Conservation (phyloP, 495 filamentous ascomycete genomes). For the Paragyromitra xinjiangensis region DNA sequence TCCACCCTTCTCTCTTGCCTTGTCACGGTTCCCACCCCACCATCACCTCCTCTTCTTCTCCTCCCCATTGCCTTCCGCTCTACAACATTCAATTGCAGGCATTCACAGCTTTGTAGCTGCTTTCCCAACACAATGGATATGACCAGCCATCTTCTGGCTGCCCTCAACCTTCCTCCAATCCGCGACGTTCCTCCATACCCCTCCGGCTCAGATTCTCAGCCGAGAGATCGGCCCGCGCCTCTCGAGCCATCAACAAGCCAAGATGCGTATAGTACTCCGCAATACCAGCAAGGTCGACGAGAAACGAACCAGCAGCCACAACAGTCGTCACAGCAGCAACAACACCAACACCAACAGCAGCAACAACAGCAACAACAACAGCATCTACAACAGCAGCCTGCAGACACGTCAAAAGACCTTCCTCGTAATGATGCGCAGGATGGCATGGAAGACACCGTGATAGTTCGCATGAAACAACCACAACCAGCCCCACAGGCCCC, state of each 20-base stretch:
- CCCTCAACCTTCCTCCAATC: slow-evolving; percentile 56
- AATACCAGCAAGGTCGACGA: slow-evolving; percentile 51
- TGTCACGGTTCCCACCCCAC: slow-evolving; percentile 48
- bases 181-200: slow-evolving; percentile 55
- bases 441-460: slow-evolving; percentile 39
- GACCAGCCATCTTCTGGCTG: slow-evolving; percentile 57
- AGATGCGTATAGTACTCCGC: slow-evolving; percentile 53
- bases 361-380: slow-evolving; percentile 33
- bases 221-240: slow-evolving; percentile 55
- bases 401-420: slow-evolving; percentile 39
- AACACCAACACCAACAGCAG: slow-evolving; percentile 49
- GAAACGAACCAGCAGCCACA: slow-evolving; percentile 53
- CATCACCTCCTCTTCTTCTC: slow-evolving; percentile 45
- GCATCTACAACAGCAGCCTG: slow-evolving; percentile 27
- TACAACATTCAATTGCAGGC: slow-evolving; percentile 39
- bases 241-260: slow-evolving; percentile 53
- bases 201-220: slow-evolving; percentile 49
- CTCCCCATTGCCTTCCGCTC: not conserved
- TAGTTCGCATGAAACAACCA: slow-evolving; percentile 42
- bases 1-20: slow-evolving; percentile 46
- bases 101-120: slow-evolving; percentile 33
- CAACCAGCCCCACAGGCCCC: slow-evolving; percentile 47
- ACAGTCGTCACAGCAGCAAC: slow-evolving; percentile 32
- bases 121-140: slow-evolving; percentile 47
- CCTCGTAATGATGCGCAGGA: slow-evolving; percentile 47